Conservation (phyloP, 768 basidiomycete species). For the Phanerodontia chrysosporium region DNA sequence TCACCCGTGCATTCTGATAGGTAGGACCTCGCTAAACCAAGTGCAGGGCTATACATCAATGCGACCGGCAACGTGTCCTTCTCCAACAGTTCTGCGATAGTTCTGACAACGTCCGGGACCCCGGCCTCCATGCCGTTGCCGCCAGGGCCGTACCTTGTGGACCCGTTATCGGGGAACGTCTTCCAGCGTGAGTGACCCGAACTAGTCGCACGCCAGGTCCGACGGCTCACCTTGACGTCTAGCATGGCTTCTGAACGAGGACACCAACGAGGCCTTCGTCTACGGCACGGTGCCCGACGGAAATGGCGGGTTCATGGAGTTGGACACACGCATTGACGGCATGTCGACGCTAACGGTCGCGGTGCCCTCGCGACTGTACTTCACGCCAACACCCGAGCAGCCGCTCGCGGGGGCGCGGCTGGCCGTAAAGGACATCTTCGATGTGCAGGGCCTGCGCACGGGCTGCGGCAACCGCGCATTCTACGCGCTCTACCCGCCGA, state of each 20-base stretch:
- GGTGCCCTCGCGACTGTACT: slow-evolving; percentile 45
- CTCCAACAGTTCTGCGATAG: slow-evolving; percentile 6
- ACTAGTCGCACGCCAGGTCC: background rate
- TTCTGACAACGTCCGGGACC: slow-evolving; percentile 12
- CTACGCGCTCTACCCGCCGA: slow-evolving; percentile 30
- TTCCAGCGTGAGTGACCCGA: slow-evolving; percentile 17
- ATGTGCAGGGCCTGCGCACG: slow-evolving; percentile 33
- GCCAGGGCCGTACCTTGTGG: slow-evolving; percentile 25
- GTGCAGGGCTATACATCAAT: background rate
- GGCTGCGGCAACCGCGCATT: slow-evolving; percentile 34
- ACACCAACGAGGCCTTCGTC: slow-evolving; percentile 40
- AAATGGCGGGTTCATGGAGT: slow-evolving; percentile 25
- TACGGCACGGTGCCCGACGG: slow-evolving; percentile 38
- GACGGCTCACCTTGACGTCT: background rate
- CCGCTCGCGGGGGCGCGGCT: slow-evolving; percentile 45
- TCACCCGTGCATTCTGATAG: background rate
- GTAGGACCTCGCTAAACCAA: background rate
- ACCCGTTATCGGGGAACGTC: slow-evolving; percentile 18
- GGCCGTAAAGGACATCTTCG: slow-evolving; percentile 45
- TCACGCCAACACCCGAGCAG: slow-evolving; percentile 22
- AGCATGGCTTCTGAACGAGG: slow-evolving; percentile 37
- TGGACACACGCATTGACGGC: slow-evolving; percentile 19
- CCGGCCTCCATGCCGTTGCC: slow-evolving; percentile 13
- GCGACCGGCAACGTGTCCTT: background rate
- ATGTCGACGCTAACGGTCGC: slow-evolving; percentile 33